Evolutionary conservation across 2,329 filamentous ascomycete genomes (phyloP).

Genomic region (Fusarium newnesense): DNA sequence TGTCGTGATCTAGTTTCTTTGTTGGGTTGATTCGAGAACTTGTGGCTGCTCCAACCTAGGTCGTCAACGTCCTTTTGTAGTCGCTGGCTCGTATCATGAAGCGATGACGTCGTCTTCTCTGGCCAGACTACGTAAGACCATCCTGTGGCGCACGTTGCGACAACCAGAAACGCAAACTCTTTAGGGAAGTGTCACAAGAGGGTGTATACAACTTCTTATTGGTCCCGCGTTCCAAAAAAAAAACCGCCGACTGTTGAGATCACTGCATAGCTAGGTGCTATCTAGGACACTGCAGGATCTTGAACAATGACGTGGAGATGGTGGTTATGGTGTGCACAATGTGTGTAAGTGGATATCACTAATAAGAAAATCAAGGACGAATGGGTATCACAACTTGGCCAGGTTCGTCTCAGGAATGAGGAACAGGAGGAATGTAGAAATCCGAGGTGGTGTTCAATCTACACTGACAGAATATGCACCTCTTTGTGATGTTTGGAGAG

Average conservation of each 20-base stretch:
- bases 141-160: conserved; percentile 31
- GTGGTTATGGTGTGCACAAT: conserved; percentile 22
- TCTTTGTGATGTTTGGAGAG: neutral
- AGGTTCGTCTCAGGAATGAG: neutral
- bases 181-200: conserved; percentile 36
- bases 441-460: neutral
- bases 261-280: conserved; percentile 4
- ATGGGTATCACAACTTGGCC: neutral
- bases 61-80: conserved; percentile 40
- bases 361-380: conserved; percentile 25
- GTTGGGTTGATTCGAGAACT: conserved; percentile 7
- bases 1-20: conserved; percentile 5
- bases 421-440: neutral
- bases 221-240: neutral
- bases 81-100: conserved; percentile 18
- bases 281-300: conserved; percentile 24
- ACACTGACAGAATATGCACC: neutral
- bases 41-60: neutral
- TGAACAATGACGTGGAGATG: conserved; percentile 28
- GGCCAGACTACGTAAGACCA: conserved; percentile 34
- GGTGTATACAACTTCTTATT: conserved; percentile 13
- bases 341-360: conserved; percentile 17
- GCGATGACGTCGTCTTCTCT: conserved; percentile 43
- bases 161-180: conserved; percentile 26
- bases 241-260: conserved; percentile 11